A percentile compares a stretch with the other conserved stretches of the same genome.
Conservation (phyloP, 1,284 basidiomycete species). For the Apiotrichum mycotoxinovorans region DNA sequence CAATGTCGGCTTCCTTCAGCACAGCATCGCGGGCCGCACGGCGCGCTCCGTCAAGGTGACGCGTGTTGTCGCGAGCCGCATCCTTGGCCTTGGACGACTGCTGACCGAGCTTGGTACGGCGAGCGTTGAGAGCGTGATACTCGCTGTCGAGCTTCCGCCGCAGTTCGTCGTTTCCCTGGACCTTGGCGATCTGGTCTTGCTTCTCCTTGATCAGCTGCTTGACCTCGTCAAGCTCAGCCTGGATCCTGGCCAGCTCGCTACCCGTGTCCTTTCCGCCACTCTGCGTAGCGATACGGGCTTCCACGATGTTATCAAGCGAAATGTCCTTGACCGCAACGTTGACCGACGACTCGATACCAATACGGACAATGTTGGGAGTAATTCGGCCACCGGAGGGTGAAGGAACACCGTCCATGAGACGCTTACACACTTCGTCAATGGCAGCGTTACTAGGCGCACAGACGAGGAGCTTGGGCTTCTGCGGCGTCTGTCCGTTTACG, state of each 20-base stretch:
- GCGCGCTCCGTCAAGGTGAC: conserved; percentile 71
- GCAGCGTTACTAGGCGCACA: conserved; percentile 99
- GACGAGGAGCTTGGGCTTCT: conserved; percentile 72
- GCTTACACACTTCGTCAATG: conserved; percentile 90
- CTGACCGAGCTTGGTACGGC: conserved; percentile 63
- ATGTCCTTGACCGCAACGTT: conserved; percentile 81
- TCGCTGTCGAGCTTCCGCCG: conserved; percentile 58
- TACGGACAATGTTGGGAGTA: conserved; percentile 76
- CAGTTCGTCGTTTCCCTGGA: conserved; percentile 32
- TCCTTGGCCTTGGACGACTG: conserved; percentile 75
- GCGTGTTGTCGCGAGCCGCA: conserved; percentile 65
- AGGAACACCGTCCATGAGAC: conserved; percentile 74
- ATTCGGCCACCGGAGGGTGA: conserved; percentile 58
- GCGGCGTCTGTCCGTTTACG: conserved; percentile 54
- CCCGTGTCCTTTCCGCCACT: conserved; percentile 53
- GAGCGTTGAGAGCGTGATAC: conserved; percentile 63
- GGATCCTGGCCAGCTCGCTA: conserved; percentile 57
- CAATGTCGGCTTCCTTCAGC: conserved; percentile 83
- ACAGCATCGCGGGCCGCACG: conserved; percentile 70
- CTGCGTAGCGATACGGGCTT: conserved; percentile 63
- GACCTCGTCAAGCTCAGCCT: conserved; percentile 65
- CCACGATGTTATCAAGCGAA: conserved; percentile 80
- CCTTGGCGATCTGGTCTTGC: conserved; percentile 55
- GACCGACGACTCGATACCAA: conserved; percentile 76
- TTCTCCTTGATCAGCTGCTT: conserved; percentile 63